Base-by-base conservation (phyloP, 2,329 filamentous ascomycete genomes). In the Bisporella sp. region DNA sequence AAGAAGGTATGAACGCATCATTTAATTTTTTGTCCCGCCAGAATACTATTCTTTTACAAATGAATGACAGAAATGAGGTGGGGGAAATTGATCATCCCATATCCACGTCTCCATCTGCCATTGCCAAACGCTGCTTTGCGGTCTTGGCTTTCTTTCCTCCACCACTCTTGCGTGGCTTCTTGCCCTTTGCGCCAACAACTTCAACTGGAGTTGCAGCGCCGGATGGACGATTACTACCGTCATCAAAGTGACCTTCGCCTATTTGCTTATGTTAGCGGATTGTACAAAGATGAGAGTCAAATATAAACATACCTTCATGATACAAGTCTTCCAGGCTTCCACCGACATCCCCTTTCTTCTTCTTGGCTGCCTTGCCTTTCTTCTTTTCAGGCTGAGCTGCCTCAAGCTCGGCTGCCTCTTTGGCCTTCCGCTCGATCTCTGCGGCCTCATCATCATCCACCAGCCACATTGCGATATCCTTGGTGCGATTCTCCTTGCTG, bases 401-500 rank as follows among this genome's bases (percentile, higher is more conserved):
- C 46, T 66, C 63, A 21, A 58, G 51, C 54, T 81, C 81, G 11
- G 88, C 75, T 5, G 95, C 73, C 68, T 96, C 90, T 58, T 88
- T 89, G 71, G 96, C 93, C 61, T 91, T 90, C 57, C 86, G 83
- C 71, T 96, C 92, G 64, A 99, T 92, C 68, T 93, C 79, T 63
- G 93, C 92, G 1, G 90, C 93, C 66, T 97, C 89, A 51, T 97
- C 92, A 59, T 97, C 93, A 65, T 99, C 93, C 13, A 92, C 92
- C 56, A 99, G 83, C 93, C 93, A 97, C 85, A 97, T 87, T 43
- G 93, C 93, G 69, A 97, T 97, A 64, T 99, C 93, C 71, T 95
- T 95, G 66, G 95, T 96, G 56, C 91, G 83, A 70, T 95, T 96
- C 73, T 96, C 92, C 5, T 86, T 78, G 57, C 85, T 81, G 48